Conservation (phyloP, 768 basidiomycete genomes). For the Leucocoprinus birnbaumii region DNA sequence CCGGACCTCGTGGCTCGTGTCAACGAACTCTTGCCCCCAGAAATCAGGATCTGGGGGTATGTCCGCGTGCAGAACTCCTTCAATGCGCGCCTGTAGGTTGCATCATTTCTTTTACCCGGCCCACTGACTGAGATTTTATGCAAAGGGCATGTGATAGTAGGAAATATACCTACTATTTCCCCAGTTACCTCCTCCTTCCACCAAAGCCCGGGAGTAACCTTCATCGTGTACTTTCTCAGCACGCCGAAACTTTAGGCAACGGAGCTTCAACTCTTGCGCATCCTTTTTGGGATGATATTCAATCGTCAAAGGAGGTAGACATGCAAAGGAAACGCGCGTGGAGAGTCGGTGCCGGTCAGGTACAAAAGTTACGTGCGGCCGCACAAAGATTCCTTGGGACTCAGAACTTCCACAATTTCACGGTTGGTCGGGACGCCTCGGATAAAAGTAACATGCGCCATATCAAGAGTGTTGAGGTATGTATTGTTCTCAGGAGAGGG, state of each 20-base stretch:
- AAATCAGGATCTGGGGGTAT: conserved; percentile 92
- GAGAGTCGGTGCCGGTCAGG: conserved; percentile 52
- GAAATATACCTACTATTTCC: conserved; percentile 97
- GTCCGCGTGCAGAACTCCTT: conserved; percentile 81
- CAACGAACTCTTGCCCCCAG: conserved; percentile 86
- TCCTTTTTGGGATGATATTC: conserved; percentile 58
- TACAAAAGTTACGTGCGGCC: conserved; percentile 53
- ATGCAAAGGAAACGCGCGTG: conserved; percentile 67
- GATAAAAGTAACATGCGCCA: conserved; percentile 82
- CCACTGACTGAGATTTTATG: conserved; percentile 8
- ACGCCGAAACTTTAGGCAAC: conserved; percentile 20
- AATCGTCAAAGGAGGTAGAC: conserved; percentile 51
- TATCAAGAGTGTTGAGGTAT: conserved; percentile 85
- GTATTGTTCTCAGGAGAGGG: neutral
- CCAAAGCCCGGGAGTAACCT: conserved; percentile 77
- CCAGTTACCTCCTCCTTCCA: conserved; percentile 88
- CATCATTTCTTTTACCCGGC: neutral
- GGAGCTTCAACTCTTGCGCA: conserved; percentile 28
- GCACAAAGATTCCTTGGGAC: conserved; percentile 77
- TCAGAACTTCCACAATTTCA: conserved; percentile 98
- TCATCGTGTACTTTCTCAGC: conserved; percentile 26
- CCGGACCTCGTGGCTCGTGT: conserved; percentile 67
- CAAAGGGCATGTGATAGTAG: conserved; percentile 87
- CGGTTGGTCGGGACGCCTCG: conserved; percentile 79
- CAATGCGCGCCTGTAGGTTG: conserved; percentile 66